Evolutionary conservation across 148 eudicot species (phyloP).

Genomic region (Dianthus caryophyllus): DNA sequence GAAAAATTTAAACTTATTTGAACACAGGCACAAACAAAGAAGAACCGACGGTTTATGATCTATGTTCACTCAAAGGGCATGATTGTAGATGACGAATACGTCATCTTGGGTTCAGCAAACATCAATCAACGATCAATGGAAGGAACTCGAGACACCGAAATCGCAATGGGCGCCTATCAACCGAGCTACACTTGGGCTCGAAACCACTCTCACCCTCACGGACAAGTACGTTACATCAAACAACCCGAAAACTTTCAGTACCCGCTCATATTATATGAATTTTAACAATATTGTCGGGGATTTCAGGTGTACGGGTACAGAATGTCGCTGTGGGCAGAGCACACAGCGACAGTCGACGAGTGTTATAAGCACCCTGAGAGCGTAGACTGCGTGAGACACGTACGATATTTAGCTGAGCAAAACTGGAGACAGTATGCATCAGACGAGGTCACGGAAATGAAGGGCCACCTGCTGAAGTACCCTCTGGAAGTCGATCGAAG

Average conservation of each 20-base stretch:
- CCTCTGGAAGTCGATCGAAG: conserved; percentile 66
- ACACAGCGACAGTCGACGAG: conserved; percentile 51
- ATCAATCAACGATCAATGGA: conserved; percentile 92
- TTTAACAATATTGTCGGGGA: background rate
- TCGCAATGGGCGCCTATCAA: conserved; percentile 94
- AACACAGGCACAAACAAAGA: conserved; percentile 43
- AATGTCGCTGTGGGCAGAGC: conserved; percentile 94
- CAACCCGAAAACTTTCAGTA: background rate
- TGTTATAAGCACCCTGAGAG: conserved; percentile 60
- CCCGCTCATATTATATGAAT: no score
- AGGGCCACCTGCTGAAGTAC: conserved; percentile 76
- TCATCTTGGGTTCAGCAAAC: conserved; percentile 84
- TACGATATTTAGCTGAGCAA: conserved; percentile 42
- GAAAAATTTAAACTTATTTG: background rate
- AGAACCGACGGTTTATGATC: conserved; percentile 75
- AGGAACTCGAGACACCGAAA: conserved; percentile 88
- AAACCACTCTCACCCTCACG: conserved; percentile 40
- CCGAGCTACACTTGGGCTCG: conserved; percentile 68
- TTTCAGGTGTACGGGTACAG: conserved; percentile 76
- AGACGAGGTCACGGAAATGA: conserved; percentile 58
- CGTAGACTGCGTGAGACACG: conserved; percentile 60
- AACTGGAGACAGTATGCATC: conserved; percentile 75
- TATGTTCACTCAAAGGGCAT: conserved; percentile 94
- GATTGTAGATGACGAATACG: conserved; percentile 92
- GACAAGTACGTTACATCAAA: conserved; percentile 47